Evolutionary conservation across 805 yeast species (phyloP), one percentile per base, ranked within the genome.

Genomic region (Monosporozyma siamensis): DNA sequence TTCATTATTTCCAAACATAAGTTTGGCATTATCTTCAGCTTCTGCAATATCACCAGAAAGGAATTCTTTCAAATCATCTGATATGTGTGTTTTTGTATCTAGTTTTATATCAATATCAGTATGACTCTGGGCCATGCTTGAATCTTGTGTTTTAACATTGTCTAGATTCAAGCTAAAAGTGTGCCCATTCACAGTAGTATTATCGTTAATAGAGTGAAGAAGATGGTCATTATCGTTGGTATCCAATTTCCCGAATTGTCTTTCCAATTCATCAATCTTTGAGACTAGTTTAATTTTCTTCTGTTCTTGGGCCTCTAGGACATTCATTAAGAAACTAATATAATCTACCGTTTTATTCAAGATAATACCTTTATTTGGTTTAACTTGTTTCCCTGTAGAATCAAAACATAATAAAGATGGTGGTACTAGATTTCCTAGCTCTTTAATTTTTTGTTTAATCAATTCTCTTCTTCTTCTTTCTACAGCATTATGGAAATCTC

Each of bases 401-500:
- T 65, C 64, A 38, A 71, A 65, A 43, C 73, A 70, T 20, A 83
- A 61, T 46, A 84, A 59, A 3, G 82, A 70, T 1, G 87, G 90
- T 1, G 97, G 97, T 1, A 89, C 83, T 39, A 89, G 68, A 20
- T 74, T 64, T 1, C 95, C 90, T 53, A 89, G 67, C 52, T 86
- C 95, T 57, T 82, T 82, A 48, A 89, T 88, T 53, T 85, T 78
- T 55, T 84, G 94, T 59, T 89, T 88, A 55, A 89, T 89, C 52
- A 86, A 70, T 60, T 90, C 97, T 48, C 97, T 72, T 56, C 97
- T 74, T 52, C 95, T 72, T 53, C 96, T 73, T 62, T 89, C 97
- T 4, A 89, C 97, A 1, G 95, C 95, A 58, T 89, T 89, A 61
- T 89, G 97, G 48, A 87, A 80, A 57, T 88, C 95, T 46, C 95